Evolutionary conservation across 495 filamentous ascomycete genomes (phyloP), one percentile per base, ranked within the genome.

Genomic region (Penicillium silybi): DNA sequence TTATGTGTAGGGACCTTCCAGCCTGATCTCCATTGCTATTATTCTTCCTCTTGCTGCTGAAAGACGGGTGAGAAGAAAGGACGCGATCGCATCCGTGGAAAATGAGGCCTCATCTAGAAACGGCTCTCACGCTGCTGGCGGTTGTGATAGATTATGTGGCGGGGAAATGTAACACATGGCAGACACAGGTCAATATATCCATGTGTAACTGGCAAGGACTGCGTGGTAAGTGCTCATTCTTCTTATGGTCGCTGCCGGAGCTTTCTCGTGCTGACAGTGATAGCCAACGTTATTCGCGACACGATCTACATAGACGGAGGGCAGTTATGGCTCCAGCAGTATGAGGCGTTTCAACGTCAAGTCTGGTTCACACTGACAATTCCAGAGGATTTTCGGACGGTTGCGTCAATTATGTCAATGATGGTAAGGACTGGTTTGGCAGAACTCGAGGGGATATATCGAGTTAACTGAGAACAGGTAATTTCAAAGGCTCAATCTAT

Each of bases 261-360:
- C 2, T 23, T 23, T n/a, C 25, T 26, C 4, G 27, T 29, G 9
- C 27, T 29, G 8, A 29, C 27, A 5, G 25, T 19, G 23, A 41
- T 48, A 85, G 86, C 76, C 53, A 79, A 79, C 42, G 65, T 85
- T 2, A 72, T 89, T 38, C 80, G 76, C 20, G 84, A 90, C 58
- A 85, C 77, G 2, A 67, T 89, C 22, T 90, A 85, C 56, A 48
- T 90, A 17, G 85, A 90, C 60, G 87, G 87, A 37, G 87, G 87
- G 3, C 41, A 57, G 48, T 48, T 84, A 20, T 76, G 55, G 55
- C 84, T 78, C 71, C 38, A 69, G 29, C 66, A 35, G 71, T 71
- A 61, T 26, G 66, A 8, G 8, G 27, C 9, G 27, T 9, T 29
- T 29, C 8, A 9, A 29, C 1, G 10, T 1, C 20, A 46, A 26